Conservation (phyloP, 129 eudicot species). For the Gnaphalium uliginosum region DNA sequence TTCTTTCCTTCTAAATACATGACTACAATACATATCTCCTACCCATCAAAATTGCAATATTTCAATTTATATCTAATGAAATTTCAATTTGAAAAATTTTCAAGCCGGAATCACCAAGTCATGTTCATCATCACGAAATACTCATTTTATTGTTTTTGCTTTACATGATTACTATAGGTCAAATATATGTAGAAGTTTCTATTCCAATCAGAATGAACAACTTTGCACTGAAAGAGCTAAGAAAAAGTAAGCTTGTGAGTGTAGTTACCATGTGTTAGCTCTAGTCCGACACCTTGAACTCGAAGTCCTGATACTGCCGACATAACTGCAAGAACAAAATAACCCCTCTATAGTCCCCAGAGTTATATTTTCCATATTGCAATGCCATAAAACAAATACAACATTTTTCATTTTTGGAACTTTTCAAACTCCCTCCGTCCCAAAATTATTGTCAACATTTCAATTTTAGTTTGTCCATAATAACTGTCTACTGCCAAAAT, state of each 20-base stretch:
- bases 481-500: not conserved
- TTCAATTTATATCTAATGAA: conserved; percentile 2
- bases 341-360: not conserved
- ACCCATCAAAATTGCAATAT: not conserved
- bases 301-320: conserved; percentile 83
- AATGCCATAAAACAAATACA: not conserved
- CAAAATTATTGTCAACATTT: not conserved
- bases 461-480: not conserved
- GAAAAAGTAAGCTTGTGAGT: not conserved
- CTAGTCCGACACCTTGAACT: conserved; percentile 40
- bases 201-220: conserved; percentile 7
- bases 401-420: too few relatives aligned
- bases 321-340: conserved; percentile 51
- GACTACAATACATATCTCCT: not conserved
- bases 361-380: not conserved
- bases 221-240: not conserved
- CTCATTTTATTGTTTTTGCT: not conserved
- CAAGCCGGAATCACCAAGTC: not conserved
- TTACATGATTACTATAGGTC: not conserved
- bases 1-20: too few relatives aligned
- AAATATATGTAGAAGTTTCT: not conserved
- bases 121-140: not conserved
- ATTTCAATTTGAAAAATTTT: not conserved
- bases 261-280: conserved; percentile 55
- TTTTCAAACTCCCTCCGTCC: too few relatives aligned